Base-by-base conservation (phyloP, 2,329 filamentous ascomycete species). In the Cladosporium sp. region DNA sequence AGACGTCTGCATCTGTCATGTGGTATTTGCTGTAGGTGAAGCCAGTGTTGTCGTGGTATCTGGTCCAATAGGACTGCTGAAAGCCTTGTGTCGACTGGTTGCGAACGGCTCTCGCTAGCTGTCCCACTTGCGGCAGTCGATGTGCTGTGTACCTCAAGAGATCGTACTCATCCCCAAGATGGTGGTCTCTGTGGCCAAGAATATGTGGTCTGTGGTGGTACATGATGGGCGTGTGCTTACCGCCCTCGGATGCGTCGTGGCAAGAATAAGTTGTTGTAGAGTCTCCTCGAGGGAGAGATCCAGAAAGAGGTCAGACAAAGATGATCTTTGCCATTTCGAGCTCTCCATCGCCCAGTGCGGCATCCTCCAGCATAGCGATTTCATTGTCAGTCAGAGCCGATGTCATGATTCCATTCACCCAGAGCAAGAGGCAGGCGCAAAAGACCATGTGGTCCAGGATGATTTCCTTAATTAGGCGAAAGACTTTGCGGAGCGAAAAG, bases 401-500 rank as follows among this genome's bases (percentile, higher is more conserved):
- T 4, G 57, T 24, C 57, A 55, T 44, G 24, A 64, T 34, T 11
- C 61, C 61, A 49, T 47, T 32, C 14, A 47, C 36, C 61, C 61
- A 64, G 1, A 64, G 34, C 49, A 44, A 26, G 30, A 57, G 8
- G 32, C 61, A 64, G 8, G 38, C 61, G 24, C 34, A 28, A 18
- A 64, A 57, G 26, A 64, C 61, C 36, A 64, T 47, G 51, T 64
- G 51, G n/a, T 64, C 61, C 15, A 64, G 51, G 6, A 64, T n/a
- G 14, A 64, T 47, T 28, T 57, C 51, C 51, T 34, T 54, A 3
- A 63, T 47, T 26, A 64, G n/a, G n/a, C 60, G 30, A 5, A 55
- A n/a, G 11, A 64, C 34, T 64, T 64, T 64, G 3, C 61, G 49
- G 34, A 64, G 61, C 26, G 61, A 64, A 28, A 64, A 64, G 26